Percentiles rank a stretch among this genome's conserved stretches.
Evolutionary conservation across 352 stramenopile species (phyloP).

Genomic region (Phytophthora megakarya): DNA sequence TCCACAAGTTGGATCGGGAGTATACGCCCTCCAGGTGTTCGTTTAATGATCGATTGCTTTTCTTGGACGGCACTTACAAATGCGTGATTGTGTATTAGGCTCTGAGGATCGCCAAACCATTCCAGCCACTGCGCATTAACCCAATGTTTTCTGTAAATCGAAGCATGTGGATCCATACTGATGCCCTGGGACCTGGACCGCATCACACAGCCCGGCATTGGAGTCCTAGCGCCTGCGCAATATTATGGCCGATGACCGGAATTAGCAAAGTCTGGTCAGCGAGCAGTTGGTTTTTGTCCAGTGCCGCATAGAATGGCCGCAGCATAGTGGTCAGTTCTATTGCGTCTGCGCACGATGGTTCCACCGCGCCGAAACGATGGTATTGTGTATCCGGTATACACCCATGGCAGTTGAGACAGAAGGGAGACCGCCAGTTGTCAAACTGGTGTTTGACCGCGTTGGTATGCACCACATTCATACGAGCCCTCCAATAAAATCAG

Average conservation of each 20-base stretch:
- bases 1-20: neutral
- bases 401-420: neutral
- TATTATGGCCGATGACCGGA: neutral
- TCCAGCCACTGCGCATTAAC: constrained; percentile 1
- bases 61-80: neutral
- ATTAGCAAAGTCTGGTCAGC: neutral
- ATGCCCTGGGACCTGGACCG: neutral
- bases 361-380: neutral
- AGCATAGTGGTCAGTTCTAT: no score
- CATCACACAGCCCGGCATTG: neutral
- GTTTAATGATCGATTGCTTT: neutral
- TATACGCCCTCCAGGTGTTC: neutral
- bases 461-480: neutral
- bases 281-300: no score
- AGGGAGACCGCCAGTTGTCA: neutral
- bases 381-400: neutral
- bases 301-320: no score
- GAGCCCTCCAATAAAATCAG: neutral
- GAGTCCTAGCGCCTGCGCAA: neutral
- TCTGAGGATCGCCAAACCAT: neutral
- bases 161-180: neutral
- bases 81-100: neutral
- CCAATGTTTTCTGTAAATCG: neutral
- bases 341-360: neutral
- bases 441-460: constrained; percentile 4